Evolutionary conservation across 2,329 filamentous ascomycete genomes (phyloP), one percentile per base, ranked within the genome.

Genomic region (Colletotrichum sidae): DNA sequence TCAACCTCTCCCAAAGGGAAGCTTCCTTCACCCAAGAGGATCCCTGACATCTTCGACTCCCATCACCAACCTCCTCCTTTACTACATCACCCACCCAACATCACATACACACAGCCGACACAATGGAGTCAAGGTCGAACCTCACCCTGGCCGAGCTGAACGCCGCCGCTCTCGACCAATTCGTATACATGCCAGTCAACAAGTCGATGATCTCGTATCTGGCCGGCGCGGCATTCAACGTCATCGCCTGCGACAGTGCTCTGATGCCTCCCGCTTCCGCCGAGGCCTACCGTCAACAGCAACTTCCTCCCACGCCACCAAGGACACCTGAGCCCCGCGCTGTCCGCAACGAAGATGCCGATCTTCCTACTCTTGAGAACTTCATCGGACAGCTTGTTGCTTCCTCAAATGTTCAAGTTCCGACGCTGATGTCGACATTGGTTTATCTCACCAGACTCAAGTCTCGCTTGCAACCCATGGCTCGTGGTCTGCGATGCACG

Each of bases 401-500:
- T 74, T 91, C 92, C 67, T 98, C 95, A 70, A 97, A 97, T 78
- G 96, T 98, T 37, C 95, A 98, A 84, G 94, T 97, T 57, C 93
- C 96, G 11, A 99, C 96, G 8, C 87, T 99, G 71, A 98, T 99
- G 96, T 95, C 93, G 41, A 94, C 94, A 8, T 87, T 99, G 45
- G 94, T 98, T 77, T 99, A 97, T 84, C 90, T 99, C 62, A 88
- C 87, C 74, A 89, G 94, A 67, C 87, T 99, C 74, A 92, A 91
- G 80, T 86, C 90, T 55, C 90, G 92, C 71, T 89, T 99, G 35
- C 95, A 96, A 70, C 92, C 95, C 65, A 94, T 97, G 76, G 95
- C 96, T 72, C 97, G 97, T 82, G 96, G 96, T 69, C 93, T 98
- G 81, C 90, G 92, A 72, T 98, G 96, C 85, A 98, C 96, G 33